Base-by-base conservation (phyloP, 345 rosid species). In the Ceriops zippeliana region DNA sequence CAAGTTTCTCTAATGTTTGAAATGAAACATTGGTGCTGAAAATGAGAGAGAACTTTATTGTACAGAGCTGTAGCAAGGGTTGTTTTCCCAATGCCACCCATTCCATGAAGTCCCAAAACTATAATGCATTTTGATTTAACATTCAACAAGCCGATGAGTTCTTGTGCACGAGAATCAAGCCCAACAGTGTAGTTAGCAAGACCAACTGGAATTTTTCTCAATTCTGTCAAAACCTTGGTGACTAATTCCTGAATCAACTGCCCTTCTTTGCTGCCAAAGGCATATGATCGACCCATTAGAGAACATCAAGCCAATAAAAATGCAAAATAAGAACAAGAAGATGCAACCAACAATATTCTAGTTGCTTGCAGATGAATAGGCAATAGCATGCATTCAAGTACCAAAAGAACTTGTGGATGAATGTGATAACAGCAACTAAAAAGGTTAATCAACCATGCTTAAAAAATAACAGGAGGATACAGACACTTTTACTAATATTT, bases 121-220 rank as follows among this genome's bases (percentile, higher is more conserved):
- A 57, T 53, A 52, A 74, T 68, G 9, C 70, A 66, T 6, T 52
- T 72, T 5, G 62, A 67, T 47, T 70, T 69, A 20, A 75, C 52
- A 72, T 79, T 63, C 9, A 74, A 28, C 49, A 81, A 37, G 54
- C 61, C 21, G 42, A 60, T 35, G 38, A 81, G 58, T 52, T 53
- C 65, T 27, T 73, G 65, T 1, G 68, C 16, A n/a, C 73, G 75
- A 54, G 76, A 52, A 52, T 83, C 76, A 10, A 81, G 62, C 60
- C 86, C 86, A 61, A 83, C 84, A 0, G 79, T 61, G 61, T 76
- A 68, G 5, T 37, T 52, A 31, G 86, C 86, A 8, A 87, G 82
- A 34, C 58, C 81, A 58, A 85, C 59, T 5, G 92, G 96, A 16
- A 87, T 74, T 58, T 80, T 87, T 63, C 74, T 77, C 78, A 88